Percentiles rank a stretch among this genome's conserved stretches.
phyloP scores from a whole-genome alignment of 2,329 filamentous ascomycete species.

The Cladorrhinum sp. region DNA sequence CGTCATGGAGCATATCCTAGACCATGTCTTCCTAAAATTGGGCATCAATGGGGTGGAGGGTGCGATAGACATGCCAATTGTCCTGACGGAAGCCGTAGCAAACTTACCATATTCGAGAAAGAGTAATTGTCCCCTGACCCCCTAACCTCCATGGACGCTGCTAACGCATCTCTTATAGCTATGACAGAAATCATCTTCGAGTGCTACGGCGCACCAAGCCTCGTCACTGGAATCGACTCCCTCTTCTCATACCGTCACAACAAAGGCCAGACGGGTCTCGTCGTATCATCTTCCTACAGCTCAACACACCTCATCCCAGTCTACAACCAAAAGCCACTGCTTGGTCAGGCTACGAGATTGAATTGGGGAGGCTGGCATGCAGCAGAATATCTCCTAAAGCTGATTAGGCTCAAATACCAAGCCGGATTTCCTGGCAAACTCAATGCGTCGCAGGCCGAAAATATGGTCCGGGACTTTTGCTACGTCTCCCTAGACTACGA shows the following conservation, averaged over 20 bases:
- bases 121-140: conserved; percentile 51
- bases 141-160: background rate
- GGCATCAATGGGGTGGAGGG: conserved; percentile 76
- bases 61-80: conserved; percentile 76
- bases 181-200: conserved; percentile 99
- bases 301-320: conserved; percentile 95
- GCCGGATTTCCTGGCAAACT: conserved; percentile 84
- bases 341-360: conserved; percentile 80
- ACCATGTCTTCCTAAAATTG: conserved; percentile 92
- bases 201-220: conserved; percentile 84
- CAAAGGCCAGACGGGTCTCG: conserved; percentile 78
- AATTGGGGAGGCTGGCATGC: conserved; percentile 94
- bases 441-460: conserved; percentile 80
- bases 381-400: conserved; percentile 85
- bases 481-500: conserved; percentile 86
- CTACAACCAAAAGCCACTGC: conserved; percentile 76
- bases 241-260: conserved; percentile 96
- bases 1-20: conserved; percentile 88
- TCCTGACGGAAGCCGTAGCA: conserved; percentile 94
- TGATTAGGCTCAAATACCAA: conserved; percentile 81
- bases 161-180: conserved; percentile 50
- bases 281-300: conserved; percentile 88
- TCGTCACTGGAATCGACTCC: conserved; percentile 93
- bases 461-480: conserved; percentile 83
- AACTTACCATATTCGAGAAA: conserved; percentile 86